phyloP scores from a whole-genome alignment of 78 protist species.

The Bodo saltans region DNA sequence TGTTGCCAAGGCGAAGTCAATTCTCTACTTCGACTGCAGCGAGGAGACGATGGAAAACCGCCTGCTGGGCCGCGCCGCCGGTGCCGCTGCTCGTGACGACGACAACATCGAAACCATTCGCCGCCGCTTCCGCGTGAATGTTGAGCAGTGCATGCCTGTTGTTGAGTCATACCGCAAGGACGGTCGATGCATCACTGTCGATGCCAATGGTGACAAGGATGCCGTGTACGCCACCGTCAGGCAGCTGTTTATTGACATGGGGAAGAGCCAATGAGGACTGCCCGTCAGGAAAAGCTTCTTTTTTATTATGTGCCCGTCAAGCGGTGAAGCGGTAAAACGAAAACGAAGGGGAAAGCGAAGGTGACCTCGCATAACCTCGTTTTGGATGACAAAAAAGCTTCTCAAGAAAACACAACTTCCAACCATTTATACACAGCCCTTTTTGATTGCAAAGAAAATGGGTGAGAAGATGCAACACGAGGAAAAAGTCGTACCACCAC shows the following conservation, averaged over 20 bases:
- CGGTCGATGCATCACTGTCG: conserved; percentile 34
- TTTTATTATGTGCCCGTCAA: no score
- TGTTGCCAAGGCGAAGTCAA: conserved; percentile 3
- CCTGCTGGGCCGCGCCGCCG: conserved; percentile 52
- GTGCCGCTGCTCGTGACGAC: conserved; percentile 57
- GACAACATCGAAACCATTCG: conserved; percentile 62
- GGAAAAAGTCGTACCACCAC: no score
- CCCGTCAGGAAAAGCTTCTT: no score
- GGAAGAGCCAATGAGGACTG: no score
- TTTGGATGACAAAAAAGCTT: no score
- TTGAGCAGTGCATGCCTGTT: conserved; percentile 50
- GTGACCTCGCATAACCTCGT: no score
- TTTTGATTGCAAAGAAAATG: no score
- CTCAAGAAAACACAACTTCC: no score
- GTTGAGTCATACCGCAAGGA: conserved; percentile 31
- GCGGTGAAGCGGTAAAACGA: no score
- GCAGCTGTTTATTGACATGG: conserved; percentile 1
- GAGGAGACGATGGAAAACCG: conserved; percentile 39
- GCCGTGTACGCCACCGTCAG: conserved; percentile 45
- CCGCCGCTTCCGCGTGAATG: conserved; percentile 47
- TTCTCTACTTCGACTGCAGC: conserved; percentile 62
- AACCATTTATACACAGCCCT: no score
- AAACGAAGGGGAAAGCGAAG: no score
- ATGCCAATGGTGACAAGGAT: conserved; percentile 28
- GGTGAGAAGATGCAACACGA: no score